Evolutionary conservation across 225 moss, liverwort and hornwort species (phyloP).

Genomic region (Physcomitrium patens): DNA sequence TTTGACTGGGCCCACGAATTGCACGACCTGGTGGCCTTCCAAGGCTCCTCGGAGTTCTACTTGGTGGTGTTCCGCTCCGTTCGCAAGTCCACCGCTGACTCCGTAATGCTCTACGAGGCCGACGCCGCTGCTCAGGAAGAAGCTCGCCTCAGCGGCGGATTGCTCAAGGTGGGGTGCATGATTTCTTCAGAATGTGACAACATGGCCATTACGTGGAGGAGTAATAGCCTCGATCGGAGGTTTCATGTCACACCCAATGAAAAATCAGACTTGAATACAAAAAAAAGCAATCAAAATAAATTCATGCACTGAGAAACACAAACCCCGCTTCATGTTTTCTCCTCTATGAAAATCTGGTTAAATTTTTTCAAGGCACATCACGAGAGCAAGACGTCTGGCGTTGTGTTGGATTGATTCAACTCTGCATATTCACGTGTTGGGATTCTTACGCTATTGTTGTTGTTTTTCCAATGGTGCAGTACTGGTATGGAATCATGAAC

Average conservation of each 20-base stretch:
- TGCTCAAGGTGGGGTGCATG: conserved; percentile 57
- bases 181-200: neutral
- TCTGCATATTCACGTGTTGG: too few relatives aligned
- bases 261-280: too few relatives aligned
- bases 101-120: conserved; percentile 61
- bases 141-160: conserved; percentile 74
- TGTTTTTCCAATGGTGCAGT: conserved; percentile 41
- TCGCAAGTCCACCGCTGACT: conserved; percentile 60
- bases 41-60: conserved; percentile 43
- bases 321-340: too few relatives aligned
- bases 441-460: neutral
- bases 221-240: too few relatives aligned
- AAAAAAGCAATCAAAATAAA: too few relatives aligned
- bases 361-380: too few relatives aligned
- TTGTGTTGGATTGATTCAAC: too few relatives aligned
- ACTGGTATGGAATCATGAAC: conserved; percentile 83
- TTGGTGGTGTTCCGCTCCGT: conserved; percentile 82
- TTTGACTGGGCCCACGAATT: conserved; percentile 68
- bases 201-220: too few relatives aligned
- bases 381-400: too few relatives aligned
- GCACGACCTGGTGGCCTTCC: conserved; percentile 22
- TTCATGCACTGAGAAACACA: too few relatives aligned
- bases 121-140: conserved; percentile 79
- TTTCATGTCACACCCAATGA: too few relatives aligned
- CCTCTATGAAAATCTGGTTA: too few relatives aligned